These are phyloP conservation scores for Lyophyllum semitale DNA, from an alignment of 768 basidiomycete genomes.

Conservation along the genomic window DNA sequence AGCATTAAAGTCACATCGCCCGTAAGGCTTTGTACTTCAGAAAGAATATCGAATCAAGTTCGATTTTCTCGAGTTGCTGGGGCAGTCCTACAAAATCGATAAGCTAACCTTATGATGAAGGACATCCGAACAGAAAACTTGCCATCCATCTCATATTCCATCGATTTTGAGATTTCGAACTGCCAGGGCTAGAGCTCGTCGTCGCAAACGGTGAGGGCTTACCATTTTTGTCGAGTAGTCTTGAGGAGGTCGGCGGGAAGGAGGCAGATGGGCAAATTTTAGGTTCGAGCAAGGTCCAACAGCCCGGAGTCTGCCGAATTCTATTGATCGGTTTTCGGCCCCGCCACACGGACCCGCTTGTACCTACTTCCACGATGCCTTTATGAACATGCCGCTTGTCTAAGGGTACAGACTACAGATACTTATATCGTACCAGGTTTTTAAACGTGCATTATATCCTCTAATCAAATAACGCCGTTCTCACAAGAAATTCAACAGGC, in stretches of 20 bases:
- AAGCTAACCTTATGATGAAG: constrained; percentile 6
- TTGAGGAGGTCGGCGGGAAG: constrained; percentile 35
- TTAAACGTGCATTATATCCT: too few relatives aligned
- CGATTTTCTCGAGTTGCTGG: constrained; percentile 18
- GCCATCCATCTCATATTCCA: constrained; percentile 51
- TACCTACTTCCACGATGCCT: too few relatives aligned
- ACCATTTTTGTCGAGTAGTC: constrained; percentile 51
- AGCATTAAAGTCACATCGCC: constrained; percentile 39
- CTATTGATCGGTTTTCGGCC: not conserved
- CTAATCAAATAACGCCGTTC: too few relatives aligned
- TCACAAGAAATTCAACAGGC: too few relatives aligned
- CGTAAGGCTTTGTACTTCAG: constrained; percentile 37
- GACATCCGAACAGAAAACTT: constrained; percentile 43
- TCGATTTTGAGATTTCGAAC: constrained; percentile 33
- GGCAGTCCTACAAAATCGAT: constrained; percentile 22
- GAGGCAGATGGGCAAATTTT: not conserved
- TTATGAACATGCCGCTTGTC: too few relatives aligned
- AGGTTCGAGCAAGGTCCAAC: not conserved
- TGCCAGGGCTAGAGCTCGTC: constrained; percentile 41
- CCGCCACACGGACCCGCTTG: not conserved
- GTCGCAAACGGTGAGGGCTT: constrained; percentile 33
- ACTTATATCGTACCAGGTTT: too few relatives aligned
- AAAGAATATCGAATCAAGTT: constrained; percentile 17
- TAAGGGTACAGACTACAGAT: too few relatives aligned
- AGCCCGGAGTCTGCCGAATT: not conserved